A percentile compares a stretch with the other conserved stretches of the same genome.
Evolutionary conservation across 2,329 filamentous ascomycete species (phyloP).

Genomic region (Colletotrichum acutatum): DNA sequence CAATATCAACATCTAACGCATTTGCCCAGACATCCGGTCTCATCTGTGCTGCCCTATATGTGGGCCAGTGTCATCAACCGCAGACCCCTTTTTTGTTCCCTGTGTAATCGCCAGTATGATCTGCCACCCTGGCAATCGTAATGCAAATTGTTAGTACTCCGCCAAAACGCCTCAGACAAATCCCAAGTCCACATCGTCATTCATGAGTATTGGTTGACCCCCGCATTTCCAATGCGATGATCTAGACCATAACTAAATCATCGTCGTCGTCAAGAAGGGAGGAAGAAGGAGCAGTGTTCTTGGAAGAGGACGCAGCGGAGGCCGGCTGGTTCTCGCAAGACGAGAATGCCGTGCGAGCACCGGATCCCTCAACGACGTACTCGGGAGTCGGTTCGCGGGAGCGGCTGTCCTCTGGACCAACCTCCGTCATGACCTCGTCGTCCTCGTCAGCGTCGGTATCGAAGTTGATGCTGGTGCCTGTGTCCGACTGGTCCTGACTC

Average conservation of each 20-base stretch:
- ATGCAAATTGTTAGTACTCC: neutral
- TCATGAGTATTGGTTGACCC: neutral
- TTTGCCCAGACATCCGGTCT: neutral
- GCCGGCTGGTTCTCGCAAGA: neutral
- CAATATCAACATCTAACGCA: neutral
- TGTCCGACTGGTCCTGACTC: conserved; percentile 7
- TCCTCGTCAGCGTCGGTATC: conserved; percentile 11
- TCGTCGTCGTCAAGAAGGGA: conserved; percentile 29
- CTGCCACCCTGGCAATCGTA: neutral
- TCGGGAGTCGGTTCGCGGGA: conserved; percentile 17
- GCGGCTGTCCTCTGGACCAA: conserved; percentile 24
- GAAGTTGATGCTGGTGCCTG: neutral
- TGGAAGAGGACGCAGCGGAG: neutral
- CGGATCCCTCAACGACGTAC: neutral
- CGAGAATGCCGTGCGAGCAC: neutral
- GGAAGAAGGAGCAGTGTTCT: neutral
- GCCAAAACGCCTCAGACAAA: conserved; percentile 1
- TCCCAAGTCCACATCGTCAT: neutral
- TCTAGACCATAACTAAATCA: conserved; percentile 32
- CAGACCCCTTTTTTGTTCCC: neutral
- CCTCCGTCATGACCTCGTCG: conserved; percentile 27
- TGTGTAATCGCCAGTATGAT: neutral
- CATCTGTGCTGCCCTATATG: neutral
- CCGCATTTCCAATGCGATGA: neutral
- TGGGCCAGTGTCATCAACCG: neutral